These are phyloP conservation scores for Apium graveolens DNA, from an alignment of 129 eudicot species.

Conservation along the genomic window DNA sequence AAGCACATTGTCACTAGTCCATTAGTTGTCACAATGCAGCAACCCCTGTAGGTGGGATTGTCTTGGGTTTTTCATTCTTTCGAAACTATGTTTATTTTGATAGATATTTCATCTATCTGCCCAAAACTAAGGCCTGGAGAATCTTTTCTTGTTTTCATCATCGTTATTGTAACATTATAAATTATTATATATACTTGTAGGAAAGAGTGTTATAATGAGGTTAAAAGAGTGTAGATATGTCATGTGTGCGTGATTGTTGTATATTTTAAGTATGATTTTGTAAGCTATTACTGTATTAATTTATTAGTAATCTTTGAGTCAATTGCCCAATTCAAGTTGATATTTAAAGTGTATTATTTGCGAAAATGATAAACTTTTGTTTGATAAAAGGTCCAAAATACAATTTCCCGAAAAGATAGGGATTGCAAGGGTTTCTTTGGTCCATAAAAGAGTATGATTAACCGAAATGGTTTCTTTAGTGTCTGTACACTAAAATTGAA, in stretches of 20 bases:
- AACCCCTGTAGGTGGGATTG: slow-evolving; percentile 30
- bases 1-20: slow-evolving; percentile 70
- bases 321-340: too few relatives aligned
- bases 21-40: slow-evolving; percentile 74
- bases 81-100: background rate
- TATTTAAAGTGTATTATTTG: too few relatives aligned
- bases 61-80: background rate
- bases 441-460: too few relatives aligned
- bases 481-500: too few relatives aligned
- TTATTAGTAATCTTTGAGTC: background rate
- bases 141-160: background rate
- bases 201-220: background rate
- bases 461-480: too few relatives aligned
- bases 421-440: too few relatives aligned
- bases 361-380: too few relatives aligned
- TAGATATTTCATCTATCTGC: background rate
- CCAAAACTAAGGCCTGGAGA: background rate
- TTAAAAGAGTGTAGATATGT: background rate
- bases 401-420: too few relatives aligned
- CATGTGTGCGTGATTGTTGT: background rate
- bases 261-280: background rate
- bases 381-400: too few relatives aligned
- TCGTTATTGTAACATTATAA: background rate
- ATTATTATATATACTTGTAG: background rate
- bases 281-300: background rate